A percentile compares a stretch with the other conserved stretches of the same genome.
Evolutionary conservation across 2,329 filamentous ascomycete genomes (phyloP).

Genomic region (Ceratocystis ficicola): DNA sequence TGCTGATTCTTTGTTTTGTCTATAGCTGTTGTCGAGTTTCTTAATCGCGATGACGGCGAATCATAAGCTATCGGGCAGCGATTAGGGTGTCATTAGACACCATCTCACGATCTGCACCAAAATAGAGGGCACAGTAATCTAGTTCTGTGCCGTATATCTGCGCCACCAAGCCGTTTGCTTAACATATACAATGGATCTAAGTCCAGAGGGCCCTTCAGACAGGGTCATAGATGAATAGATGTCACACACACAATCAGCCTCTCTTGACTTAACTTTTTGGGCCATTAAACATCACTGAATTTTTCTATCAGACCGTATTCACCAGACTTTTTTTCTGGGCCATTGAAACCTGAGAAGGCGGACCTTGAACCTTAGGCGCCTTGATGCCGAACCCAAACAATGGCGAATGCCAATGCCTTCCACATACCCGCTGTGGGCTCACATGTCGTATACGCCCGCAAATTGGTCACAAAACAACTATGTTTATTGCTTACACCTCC

Average conservation of each 20-base stretch:
- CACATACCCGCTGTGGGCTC: slow-evolving; percentile 21
- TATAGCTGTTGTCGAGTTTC: slow-evolving; percentile 52
- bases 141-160: too few relatives aligned
- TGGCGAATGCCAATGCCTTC: slow-evolving; percentile 19
- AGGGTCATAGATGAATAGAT: background rate
- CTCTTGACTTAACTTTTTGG: slow-evolving; percentile 22
- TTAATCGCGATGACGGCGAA: slow-evolving; percentile 38
- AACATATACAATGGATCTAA: too few relatives aligned
- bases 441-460: slow-evolving; percentile 21
- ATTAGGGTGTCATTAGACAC: background rate
- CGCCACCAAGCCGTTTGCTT: too few relatives aligned
- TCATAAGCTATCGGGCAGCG: background rate
- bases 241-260: background rate
- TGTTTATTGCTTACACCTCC: slow-evolving; percentile 58
- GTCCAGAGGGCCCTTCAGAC: background rate
- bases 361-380: slow-evolving; percentile 13
- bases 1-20: slow-evolving; percentile 13
- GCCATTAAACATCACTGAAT: slow-evolving; percentile 23
- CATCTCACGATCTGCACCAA: background rate
- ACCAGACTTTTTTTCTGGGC: slow-evolving; percentile 23
- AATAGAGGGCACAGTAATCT: too few relatives aligned
- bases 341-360: slow-evolving; percentile 20
- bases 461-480: slow-evolving; percentile 23
- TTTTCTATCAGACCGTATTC: slow-evolving; percentile 23
- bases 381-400: slow-evolving; percentile 21